Base-by-base conservation (phyloP, 2,329 filamentous ascomycete species). In the Pyrenochaeta sp. region DNA sequence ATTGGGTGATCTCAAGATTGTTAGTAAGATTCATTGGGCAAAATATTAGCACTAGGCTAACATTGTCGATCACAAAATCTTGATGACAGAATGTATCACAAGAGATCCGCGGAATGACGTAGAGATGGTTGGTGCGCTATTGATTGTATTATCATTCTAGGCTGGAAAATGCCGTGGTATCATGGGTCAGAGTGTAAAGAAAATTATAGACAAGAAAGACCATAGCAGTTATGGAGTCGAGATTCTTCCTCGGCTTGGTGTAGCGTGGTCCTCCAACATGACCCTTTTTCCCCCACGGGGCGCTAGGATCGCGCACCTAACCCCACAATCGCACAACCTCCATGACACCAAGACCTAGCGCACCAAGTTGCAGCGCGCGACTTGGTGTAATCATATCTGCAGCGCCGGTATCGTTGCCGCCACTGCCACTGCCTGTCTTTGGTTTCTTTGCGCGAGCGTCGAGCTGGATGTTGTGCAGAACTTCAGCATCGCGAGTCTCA, bases 301-400 rank as follows among this genome's bases (percentile, higher is more conserved):
- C 27, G 23, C 20, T 15, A 18, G n/a, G 2, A 17, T 9, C 40
- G 14, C 17, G 21, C 40, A 23, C 1, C 44, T 55, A 69, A 20
- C 45, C 54, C 67, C 67, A 69, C 29, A 69, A 41, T 31, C 60
- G 54, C 2, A 61, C 57, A 37, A 63, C 37, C 40, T 68, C 65
- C 12, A 66, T 48, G 32, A 69, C 56, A 1, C 71, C 70, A 5
- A 74, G 43, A 1, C 70, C 60, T 18, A 74, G 23, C 2, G 65
- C 68, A 42, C 62, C 63, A 3, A 68, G 49, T 37, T 72, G 58
- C 11, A 75, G 52, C 2, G 54, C 48, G 27, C 51, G 63, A 49
- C 52, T 72, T 14, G 69, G 60, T 4, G 58, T 49, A 2, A 68
- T 20, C 10, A 55, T 51, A 7, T 49, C 54, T 6, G 67, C 68